Base-by-base conservation (phyloP, 2,329 filamentous ascomycete genomes). In the Colletotrichum lentis region DNA sequence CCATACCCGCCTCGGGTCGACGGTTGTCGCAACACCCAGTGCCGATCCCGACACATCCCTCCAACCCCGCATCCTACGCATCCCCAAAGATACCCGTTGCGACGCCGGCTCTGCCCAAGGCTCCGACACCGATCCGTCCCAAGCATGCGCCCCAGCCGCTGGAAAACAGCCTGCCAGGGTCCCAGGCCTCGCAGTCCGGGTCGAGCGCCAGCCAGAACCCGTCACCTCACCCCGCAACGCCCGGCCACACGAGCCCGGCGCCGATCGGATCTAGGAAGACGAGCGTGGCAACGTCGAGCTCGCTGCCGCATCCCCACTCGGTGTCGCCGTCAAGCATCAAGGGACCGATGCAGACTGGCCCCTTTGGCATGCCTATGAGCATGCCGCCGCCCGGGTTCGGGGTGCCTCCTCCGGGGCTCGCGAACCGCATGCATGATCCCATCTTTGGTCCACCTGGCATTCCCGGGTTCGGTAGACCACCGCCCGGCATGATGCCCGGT, bases 71-170 rank as follows among this genome's bases (percentile, higher is more conserved):
- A 39, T 84, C 81, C 67, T 85, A 90, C 71, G 88, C 89, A 55
- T 97, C 95, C 18, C 95, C 95, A 8, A 92, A 93, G 76, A 86
- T 95, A 58, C 82, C 90, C 35, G 84, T 93, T 69, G 91, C 92
- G 11, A 96, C 92, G 41, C 95, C 96, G 8, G 90, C 89, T 31
- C 80, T 97, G 54, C 90, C 94, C 14, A 97, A 97, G 77, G 90
- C 90, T 22, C 89, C 93, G 5, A 94, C 92, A 14, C 92, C 94
- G 10, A 90, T 89, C 71, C 91, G 91, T 70, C 86, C 89, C 44
- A 89, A 93, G 63, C 92, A 94, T 69, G 81, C 88, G 54, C 96
- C 93, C 10, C 93, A 96, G 71, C 93, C 96, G 71, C 92, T 96
- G 76, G 90, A 90, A 31, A 88, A 88, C 11, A 88, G 90, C 75